Percentiles rank a stretch among this genome's conserved stretches.
These are phyloP conservation scores for Cryptococcus hybrid DNA, from an alignment of 1,284 basidiomycete genomes.

Conservation along the genomic window DNA sequence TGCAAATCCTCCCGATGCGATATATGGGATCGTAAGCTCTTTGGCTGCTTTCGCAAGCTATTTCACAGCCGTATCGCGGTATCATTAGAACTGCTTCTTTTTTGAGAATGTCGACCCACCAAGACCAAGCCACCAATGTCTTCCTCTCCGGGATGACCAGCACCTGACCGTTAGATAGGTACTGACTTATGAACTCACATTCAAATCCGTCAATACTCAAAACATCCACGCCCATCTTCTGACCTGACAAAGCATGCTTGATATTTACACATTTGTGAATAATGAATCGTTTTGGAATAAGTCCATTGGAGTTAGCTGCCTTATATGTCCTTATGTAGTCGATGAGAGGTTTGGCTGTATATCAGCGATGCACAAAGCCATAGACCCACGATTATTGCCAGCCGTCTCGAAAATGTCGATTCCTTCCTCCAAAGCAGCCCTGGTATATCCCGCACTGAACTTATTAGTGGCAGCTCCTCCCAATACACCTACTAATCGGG, in stretches of 20 bases:
- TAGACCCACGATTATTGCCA: slow-evolving; percentile 73
- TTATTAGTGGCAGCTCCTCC: slow-evolving; percentile 42
- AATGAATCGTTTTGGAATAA: slow-evolving; percentile 60
- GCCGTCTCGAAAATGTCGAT: slow-evolving; percentile 89
- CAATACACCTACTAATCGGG: slow-evolving; percentile 66
- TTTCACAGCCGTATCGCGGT: neutral
- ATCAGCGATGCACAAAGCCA: neutral
- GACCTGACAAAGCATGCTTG: slow-evolving; percentile 76
- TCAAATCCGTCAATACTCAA: slow-evolving; percentile 87
- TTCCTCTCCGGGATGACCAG: slow-evolving; percentile 92
- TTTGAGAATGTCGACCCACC: slow-evolving; percentile 52
- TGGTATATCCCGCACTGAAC: slow-evolving; percentile 62
- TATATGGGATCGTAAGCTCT: slow-evolving; percentile 78
- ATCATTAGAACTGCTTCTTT: neutral
- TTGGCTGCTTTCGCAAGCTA: slow-evolving; percentile 83
- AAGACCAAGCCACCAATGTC: slow-evolving; percentile 90
- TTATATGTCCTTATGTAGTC: slow-evolving; percentile 67
- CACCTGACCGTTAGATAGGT: slow-evolving; percentile 43
- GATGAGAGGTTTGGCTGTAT: slow-evolving; percentile 70
- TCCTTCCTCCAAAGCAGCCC: slow-evolving; percentile 83
- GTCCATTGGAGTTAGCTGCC: slow-evolving; percentile 6
- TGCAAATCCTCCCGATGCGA: slow-evolving; percentile 84
- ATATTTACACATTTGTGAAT: slow-evolving; percentile 91
- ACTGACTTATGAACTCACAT: slow-evolving; percentile 55
- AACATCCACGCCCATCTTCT: slow-evolving; percentile 76